Base-by-base conservation (phyloP, 1,284 basidiomycete species). In the Inonotus hispidus region DNA sequence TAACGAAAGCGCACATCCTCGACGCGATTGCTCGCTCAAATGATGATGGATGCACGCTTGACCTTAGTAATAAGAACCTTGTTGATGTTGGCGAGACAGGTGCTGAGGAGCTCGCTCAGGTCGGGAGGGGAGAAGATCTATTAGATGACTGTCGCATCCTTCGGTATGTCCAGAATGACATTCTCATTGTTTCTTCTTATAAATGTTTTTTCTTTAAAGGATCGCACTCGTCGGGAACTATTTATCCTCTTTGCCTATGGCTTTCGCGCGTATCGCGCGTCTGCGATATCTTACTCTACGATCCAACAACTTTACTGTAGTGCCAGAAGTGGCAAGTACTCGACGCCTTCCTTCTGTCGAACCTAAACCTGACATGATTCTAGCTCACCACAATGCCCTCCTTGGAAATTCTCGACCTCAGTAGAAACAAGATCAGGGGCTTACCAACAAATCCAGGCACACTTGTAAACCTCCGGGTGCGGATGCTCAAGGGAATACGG, bases 241-340 rank as follows among this genome's bases (percentile, higher is more conserved):
- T 50, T 79, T 99, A 43, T 80, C 86, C 38, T 86, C 84, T 0
- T 82, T 99, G 55, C 93, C 94, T 16, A 81, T 82, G 65, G 85
- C 88, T 32, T 96, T 98, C 71, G 82, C 83, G 14, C 78, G 87
- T 41, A 77, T 98, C 53, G 82, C 82, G 61, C 85, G 85, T 64
- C 79, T 99, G 55, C 80, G 95, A 65, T 99, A 99, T 73, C 82
- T 99, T 60, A 98, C 98, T 72, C 82, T 99, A 63, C 92, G 92
- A 74, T 88, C 88, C 68, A 98, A 98, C 71, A 82, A 80, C 60
- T 88, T 99, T 69, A 81, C 87, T 1, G 79, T 82, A 16, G 93
- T 99, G 68, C 96, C 96, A 10, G 82, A 88, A 64, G 91, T 93
- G 60, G 94, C 96, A 71, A 69, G 92, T 82, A 27, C 58, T 38